phyloP scores from a whole-genome alignment of 805 yeast genomes.

The Starmerella ratchasimensis region DNA sequence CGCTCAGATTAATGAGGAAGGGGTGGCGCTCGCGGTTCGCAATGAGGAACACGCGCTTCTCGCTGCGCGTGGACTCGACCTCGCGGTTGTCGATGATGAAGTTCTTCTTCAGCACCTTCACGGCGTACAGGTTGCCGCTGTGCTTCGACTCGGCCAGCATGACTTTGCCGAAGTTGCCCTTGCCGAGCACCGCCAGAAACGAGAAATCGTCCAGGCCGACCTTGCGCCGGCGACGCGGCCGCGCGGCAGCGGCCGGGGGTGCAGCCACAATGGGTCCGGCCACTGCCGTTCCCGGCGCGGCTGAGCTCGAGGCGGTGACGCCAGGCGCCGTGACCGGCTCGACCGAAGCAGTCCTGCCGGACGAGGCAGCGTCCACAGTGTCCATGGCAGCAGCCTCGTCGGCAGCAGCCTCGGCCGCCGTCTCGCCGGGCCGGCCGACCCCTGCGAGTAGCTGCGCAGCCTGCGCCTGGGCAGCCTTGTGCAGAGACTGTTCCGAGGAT shows the following conservation, averaged over 20 bases:
- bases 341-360: too few relatives aligned
- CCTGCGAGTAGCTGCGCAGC: neutral
- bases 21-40: slow-evolving; percentile 89
- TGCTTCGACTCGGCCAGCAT: slow-evolving; percentile 91
- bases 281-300: neutral
- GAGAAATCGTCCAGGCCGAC: slow-evolving; percentile 90
- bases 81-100: slow-evolving; percentile 92
- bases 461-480: neutral
- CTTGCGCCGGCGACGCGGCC: slow-evolving; percentile 19
- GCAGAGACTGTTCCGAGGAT: too few relatives aligned
- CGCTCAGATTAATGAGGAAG: slow-evolving; percentile 74
- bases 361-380: too few relatives aligned
- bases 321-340: too few relatives aligned
- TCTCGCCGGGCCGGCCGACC: too few relatives aligned
- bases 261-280: neutral
- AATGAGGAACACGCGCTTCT: slow-evolving; percentile 72
- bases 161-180: slow-evolving; percentile 97
- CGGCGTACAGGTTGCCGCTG: slow-evolving; percentile 74
- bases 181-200: slow-evolving; percentile 87
- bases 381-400: too few relatives aligned
- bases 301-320: neutral
- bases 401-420: too few relatives aligned
- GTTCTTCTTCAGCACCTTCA: slow-evolving; percentile 90
- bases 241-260: neutral
- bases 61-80: slow-evolving; percentile 87